Evolutionary conservation across 352 stramenopile species (phyloP).

Genomic region (Globisporangium acanthophoron): DNA sequence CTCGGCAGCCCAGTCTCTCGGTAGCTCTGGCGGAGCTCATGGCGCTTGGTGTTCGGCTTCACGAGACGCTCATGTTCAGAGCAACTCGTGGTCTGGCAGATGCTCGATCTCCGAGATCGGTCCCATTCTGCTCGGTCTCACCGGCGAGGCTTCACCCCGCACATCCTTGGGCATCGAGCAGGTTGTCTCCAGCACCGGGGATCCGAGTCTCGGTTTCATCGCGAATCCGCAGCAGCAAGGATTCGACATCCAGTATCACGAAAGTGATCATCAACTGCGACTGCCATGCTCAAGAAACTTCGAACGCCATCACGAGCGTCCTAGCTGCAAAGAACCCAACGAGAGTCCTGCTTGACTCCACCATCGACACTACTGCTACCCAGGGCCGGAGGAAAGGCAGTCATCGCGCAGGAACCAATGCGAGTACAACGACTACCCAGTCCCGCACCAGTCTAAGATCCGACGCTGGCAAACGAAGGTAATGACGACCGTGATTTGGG

Average conservation of each 20-base stretch:
- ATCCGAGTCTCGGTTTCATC: background rate
- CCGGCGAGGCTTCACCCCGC: background rate
- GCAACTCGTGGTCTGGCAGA: background rate
- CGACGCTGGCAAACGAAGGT: too few relatives aligned
- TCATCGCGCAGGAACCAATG: background rate
- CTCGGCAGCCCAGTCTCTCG: background rate
- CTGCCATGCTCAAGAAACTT: background rate
- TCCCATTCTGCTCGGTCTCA: background rate
- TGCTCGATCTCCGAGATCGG: background rate
- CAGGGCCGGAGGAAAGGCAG: background rate
- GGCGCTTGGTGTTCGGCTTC: background rate
- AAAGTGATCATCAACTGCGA: background rate
- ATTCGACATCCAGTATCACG: background rate
- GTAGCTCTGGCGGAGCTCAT: background rate
- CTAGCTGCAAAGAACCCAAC: background rate
- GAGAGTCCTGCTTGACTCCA: background rate
- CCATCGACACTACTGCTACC: background rate
- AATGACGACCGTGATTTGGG: background rate
- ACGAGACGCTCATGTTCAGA: background rate
- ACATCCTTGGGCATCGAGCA: background rate
- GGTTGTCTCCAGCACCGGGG: background rate
- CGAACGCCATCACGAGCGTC: background rate
- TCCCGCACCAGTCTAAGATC: too few relatives aligned
- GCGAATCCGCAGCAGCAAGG: background rate
- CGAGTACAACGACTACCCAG: too few relatives aligned